Conservation (phyloP, 176 grass and related monocot species). For the Oryza glumipatula region DNA sequence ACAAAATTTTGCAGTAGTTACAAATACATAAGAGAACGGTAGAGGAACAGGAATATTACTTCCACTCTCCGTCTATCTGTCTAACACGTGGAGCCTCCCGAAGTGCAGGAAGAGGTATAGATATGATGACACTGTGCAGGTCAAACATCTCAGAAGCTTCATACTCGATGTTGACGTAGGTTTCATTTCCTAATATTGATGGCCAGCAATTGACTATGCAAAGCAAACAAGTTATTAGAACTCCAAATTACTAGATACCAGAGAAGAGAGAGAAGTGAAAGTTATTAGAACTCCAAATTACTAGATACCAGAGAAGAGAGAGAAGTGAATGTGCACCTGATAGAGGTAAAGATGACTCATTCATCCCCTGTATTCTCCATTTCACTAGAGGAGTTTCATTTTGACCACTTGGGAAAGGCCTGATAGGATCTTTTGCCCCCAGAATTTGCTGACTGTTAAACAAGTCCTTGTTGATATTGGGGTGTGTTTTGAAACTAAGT, state of each 20-base stretch:
- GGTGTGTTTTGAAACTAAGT: conserved; percentile 85
- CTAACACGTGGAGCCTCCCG: conserved; percentile 70
- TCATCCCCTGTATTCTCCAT: conserved; percentile 90
- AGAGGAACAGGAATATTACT: conserved; percentile 54
- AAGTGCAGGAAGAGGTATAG: conserved; percentile 71
- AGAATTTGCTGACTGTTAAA: conserved; percentile 76
- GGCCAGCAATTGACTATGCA: conserved; percentile 86
- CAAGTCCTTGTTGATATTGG: conserved; percentile 80
- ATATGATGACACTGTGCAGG: conserved; percentile 75
- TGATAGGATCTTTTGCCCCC: conserved; percentile 86
- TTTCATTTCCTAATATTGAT: conserved; percentile 68
- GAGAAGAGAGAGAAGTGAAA: conserved; percentile 28
- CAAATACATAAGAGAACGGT: no score
- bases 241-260: not conserved
- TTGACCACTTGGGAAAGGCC: conserved; percentile 82
- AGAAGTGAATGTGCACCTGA: conserved; percentile 54
- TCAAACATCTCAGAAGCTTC: conserved; percentile 89
- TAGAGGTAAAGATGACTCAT: conserved; percentile 71
- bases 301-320: conserved; percentile 16
- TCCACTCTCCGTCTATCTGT: conserved; percentile 97
- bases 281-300: not conserved
- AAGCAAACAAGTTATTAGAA: conserved; percentile 23
- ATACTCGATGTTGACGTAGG: conserved; percentile 89
- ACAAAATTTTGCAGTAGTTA: no score
- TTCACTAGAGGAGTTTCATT: conserved; percentile 88